These are phyloP conservation scores for Canavalia ensiformis DNA, from an alignment of 306 rosid genomes.

Conservation along the genomic window DNA sequence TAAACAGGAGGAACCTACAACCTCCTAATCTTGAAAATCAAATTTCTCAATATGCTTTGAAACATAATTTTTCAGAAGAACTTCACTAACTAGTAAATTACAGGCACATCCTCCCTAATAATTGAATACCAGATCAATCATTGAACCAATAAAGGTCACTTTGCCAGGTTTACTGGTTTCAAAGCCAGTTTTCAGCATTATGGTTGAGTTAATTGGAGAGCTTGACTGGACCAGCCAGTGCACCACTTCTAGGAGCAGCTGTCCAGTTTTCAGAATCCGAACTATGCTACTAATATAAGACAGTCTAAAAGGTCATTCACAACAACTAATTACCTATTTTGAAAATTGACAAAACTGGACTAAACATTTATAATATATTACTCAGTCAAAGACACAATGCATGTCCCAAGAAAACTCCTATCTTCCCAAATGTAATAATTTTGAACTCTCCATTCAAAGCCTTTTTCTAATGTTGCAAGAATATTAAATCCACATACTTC, in stretches of 20 bases:
- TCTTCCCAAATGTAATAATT: constrained; percentile 5
- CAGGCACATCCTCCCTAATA: neutral
- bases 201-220: constrained; percentile 3
- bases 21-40: neutral
- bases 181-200: constrained; percentile 4
- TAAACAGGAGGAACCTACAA: constrained; percentile 4
- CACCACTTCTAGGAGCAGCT: neutral
- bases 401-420: constrained; percentile 9
- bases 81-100: constrained; percentile 31
- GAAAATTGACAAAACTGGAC: neutral
- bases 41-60: constrained; percentile 15
- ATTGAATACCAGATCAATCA: neutral
- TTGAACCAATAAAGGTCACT: constrained; percentile 12
- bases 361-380: constrained; percentile 17
- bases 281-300: neutral
- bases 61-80: neutral
- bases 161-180: constrained; percentile 14
- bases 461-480: constrained; percentile 17
- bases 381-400: neutral
- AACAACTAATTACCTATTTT: neutral
- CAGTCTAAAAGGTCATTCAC: neutral
- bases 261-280: constrained; percentile 20
- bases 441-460: constrained; percentile 26
- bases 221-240: neutral
- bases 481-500: neutral